Evolutionary conservation across 139 green algal genomes (phyloP).

Genomic region (Asterochloris erici): DNA sequence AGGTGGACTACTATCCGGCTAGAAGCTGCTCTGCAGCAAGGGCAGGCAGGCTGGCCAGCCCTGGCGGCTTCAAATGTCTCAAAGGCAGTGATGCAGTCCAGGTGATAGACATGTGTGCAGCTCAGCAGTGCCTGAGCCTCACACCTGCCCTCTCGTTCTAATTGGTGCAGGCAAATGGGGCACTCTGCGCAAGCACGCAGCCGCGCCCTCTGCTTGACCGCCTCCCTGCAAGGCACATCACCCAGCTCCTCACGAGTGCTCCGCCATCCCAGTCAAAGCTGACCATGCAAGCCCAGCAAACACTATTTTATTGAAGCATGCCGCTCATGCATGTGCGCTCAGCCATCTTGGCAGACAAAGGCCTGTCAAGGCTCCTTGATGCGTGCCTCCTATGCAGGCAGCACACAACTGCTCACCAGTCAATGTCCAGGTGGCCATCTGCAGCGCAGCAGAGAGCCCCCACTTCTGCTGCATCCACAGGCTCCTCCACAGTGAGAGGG

Average conservation of each 20-base stretch:
- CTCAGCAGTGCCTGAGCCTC: conserved; percentile 49
- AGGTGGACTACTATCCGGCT: not conserved
- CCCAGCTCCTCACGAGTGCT: not conserved
- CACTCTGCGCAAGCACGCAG: conserved; percentile 49
- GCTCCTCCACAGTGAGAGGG: not conserved
- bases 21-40: conserved; percentile 50
- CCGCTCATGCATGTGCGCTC: not conserved
- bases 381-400: not conserved
- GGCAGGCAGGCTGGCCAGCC: conserved; percentile 33
- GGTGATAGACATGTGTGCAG: conserved; percentile 66
- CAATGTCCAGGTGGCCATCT: not conserved
- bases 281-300: not conserved
- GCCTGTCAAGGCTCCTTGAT: not conserved
- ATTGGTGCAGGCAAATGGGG: conserved; percentile 56
- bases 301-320: conserved; percentile 20
- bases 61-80: conserved; percentile 55
- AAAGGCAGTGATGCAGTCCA: conserved; percentile 56
- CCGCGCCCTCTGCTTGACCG: conserved; percentile 22
- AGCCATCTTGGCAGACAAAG: not conserved
- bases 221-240: conserved; percentile 27
- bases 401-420: not conserved
- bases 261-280: not conserved
- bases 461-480: no score
- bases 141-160: not conserved
- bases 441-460: not conserved